Percentiles rank a stretch among this genome's conserved stretches.
Evolutionary conservation across 352 stramenopile genomes (phyloP).

Genomic region (Phytophthora pluvialis): DNA sequence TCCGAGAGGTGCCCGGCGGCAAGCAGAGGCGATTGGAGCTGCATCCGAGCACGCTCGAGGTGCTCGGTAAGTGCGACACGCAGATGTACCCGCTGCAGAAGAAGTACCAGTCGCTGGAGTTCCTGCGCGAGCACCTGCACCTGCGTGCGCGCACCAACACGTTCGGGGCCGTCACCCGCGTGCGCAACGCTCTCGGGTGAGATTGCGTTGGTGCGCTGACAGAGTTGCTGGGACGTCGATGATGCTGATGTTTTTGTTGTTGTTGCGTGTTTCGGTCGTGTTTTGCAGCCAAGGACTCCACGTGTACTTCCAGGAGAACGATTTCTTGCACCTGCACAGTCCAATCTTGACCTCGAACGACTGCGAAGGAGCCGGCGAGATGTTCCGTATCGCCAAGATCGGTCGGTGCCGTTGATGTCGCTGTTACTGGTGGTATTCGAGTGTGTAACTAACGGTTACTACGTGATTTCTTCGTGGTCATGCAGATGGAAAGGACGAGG

Average conservation of each 20-base stretch:
- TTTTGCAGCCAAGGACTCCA: constrained; percentile 64
- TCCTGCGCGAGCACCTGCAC: constrained; percentile 96
- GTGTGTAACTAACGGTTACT: constrained; percentile 17
- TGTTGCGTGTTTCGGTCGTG: neutral
- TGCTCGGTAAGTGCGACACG: constrained; percentile 93
- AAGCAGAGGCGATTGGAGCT: constrained; percentile 94
- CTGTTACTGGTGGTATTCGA: constrained; percentile 4
- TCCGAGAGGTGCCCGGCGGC: constrained; percentile 88
- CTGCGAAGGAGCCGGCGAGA: constrained; percentile 98
- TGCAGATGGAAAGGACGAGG: constrained; percentile 82
- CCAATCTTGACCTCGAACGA: constrained; percentile 98
- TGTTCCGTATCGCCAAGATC: constrained; percentile 94
- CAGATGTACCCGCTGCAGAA: constrained; percentile 98
- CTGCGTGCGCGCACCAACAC: constrained; percentile 97
- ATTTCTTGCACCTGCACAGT: constrained; percentile 87
- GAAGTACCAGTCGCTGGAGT: constrained; percentile 98
- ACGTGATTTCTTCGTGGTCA: neutral
- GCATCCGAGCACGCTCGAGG: constrained; percentile 74
- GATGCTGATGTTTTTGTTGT: constrained; percentile 8
- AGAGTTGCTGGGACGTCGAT: neutral
- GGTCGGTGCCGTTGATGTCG: constrained; percentile 41
- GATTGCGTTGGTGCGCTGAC: neutral
- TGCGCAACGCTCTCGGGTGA: constrained; percentile 92
- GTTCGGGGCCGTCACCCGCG: constrained; percentile 93
- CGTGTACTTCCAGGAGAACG: constrained; percentile 79